These are phyloP conservation scores for Akebia trifoliata DNA, from an alignment of 164 flowering plant genomes.

Conservation along the genomic window DNA sequence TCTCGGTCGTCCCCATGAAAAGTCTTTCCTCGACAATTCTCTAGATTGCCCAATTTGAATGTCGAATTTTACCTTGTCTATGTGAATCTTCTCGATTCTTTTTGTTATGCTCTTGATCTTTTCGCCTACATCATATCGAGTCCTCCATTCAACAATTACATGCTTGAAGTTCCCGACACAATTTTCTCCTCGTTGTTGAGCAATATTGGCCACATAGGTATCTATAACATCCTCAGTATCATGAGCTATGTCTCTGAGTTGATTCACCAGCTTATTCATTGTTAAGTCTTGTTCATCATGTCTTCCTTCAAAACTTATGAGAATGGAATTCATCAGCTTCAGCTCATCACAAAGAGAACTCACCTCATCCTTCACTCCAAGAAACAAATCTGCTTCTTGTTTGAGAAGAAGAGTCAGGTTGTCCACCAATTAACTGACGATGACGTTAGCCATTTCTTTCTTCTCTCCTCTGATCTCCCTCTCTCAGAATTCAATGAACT, in stretches of 20 bases:
- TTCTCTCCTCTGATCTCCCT: no score
- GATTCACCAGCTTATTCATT: background rate
- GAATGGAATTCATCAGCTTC: background rate
- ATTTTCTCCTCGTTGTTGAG: no score
- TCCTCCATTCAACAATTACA: no score
- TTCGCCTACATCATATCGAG: background rate
- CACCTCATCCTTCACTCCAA: background rate
- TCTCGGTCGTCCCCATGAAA: no score
- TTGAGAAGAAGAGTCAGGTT: background rate
- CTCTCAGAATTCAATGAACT: no score
- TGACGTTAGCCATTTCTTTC: constrained; percentile 5
- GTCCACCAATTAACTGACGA: background rate
- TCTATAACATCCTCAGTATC: background rate
- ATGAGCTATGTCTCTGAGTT: background rate
- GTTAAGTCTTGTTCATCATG: background rate
- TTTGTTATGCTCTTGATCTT: background rate
- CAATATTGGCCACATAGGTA: no score
- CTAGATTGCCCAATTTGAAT: background rate
- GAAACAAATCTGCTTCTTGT: background rate
- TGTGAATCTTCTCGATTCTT: background rate
- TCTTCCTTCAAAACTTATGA: background rate
- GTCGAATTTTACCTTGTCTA: background rate
- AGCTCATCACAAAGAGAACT: background rate
- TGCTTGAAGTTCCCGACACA: background rate
- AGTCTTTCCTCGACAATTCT: background rate